A percentile compares a stretch with the other conserved stretches of the same genome.
Evolutionary conservation across 2,329 filamentous ascomycete species (phyloP).

Genomic region (Nakataea oryzae): DNA sequence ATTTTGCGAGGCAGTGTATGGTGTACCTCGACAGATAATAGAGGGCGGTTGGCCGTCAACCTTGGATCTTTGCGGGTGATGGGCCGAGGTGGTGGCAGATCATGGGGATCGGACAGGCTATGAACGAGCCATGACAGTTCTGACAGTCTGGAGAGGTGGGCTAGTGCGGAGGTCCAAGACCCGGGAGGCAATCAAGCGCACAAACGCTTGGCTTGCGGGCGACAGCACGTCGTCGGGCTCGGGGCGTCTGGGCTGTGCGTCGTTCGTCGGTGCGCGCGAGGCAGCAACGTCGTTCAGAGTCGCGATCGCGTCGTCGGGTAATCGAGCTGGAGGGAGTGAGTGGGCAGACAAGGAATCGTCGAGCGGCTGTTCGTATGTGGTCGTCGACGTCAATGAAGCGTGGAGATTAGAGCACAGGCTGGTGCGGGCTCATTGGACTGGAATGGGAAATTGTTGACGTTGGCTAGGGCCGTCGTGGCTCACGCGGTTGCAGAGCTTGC

Average conservation of each 20-base stretch:
- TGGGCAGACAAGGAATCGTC: background rate
- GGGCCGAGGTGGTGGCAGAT: background rate
- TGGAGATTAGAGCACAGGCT: background rate
- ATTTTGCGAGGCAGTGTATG: background rate
- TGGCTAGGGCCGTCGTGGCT: background rate
- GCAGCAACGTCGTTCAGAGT: background rate
- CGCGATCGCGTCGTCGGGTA: background rate
- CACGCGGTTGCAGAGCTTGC: background rate
- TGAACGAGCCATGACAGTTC: conserved; percentile 1
- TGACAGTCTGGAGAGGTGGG: background rate
- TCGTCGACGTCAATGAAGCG: background rate
- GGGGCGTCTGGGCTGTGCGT: background rate
- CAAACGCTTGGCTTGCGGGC: background rate
- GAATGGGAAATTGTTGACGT: background rate
- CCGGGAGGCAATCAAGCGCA: background rate
- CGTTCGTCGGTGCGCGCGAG: background rate
- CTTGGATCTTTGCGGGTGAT: background rate
- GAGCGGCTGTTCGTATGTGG: background rate
- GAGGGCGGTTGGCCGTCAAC: background rate
- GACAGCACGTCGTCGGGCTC: background rate
- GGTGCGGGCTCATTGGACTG: background rate
- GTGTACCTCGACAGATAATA: background rate
- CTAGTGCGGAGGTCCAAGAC: background rate
- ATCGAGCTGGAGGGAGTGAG: background rate
- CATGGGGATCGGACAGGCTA: conserved; percentile 1